Base-by-base conservation (phyloP, 2,329 filamentous ascomycete genomes). In the Neurospora crassa region DNA sequence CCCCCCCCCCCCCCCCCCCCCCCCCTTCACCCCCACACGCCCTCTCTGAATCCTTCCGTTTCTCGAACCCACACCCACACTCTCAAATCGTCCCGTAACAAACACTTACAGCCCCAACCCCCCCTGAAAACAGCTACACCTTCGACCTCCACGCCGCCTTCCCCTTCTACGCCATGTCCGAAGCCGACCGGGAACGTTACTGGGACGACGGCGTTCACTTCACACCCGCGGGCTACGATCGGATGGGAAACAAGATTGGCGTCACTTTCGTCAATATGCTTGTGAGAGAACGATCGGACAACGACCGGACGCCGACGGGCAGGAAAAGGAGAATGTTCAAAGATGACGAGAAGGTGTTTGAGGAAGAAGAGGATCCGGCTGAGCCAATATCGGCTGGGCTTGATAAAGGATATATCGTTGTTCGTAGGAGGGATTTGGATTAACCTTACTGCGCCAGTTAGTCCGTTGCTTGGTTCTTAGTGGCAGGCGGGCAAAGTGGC, bases 161-260 rank as follows among this genome's bases (percentile, higher is more conserved):
- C 6, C 87, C 88, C 0, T 90, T 85, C 75, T 82, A 84, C 74
- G 76, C 78, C 18, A 83, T 90, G 76, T 76, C 82, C 1, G 78
- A 82, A 8, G 76, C 80, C 0, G 83, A 87, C 71, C 82, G 83
- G 29, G 73, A 80, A 1, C 80, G 79, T 71, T 86, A 88, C 75
- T 91, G 88, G 87, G 84, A 88, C 73, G 89, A 91, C 79, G 84
- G 83, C 20, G 74, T 91, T 29, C 89, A 91, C 79, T 81, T 90
- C 11, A 86, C 85, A 0, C 78, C 81, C 0, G 82, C 81, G 7
- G 89, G 89, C 8, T 91, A 91, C 80, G 84, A 90, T 76, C 80
- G 87, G 75, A 87, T 91, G 82, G 89, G 89, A 1, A 81, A 84
- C 47, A 82, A 85, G 71, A 82, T 91, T 68, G 89, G 85, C 67